Conservation (phyloP, 73 alveolate genomes). For the Paramecium sonneborni region DNA sequence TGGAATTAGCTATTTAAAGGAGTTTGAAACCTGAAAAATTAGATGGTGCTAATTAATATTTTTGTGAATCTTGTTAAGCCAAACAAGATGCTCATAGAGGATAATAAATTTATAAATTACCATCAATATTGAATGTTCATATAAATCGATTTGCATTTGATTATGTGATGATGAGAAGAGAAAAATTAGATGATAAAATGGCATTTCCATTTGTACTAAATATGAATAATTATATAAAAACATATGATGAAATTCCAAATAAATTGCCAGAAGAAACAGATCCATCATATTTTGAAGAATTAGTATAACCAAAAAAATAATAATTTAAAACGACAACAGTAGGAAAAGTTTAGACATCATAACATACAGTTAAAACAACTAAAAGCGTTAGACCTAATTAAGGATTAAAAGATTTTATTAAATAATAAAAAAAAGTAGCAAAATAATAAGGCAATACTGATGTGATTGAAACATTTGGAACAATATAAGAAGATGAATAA, state of each 20-base stretch:
- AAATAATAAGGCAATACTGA: background rate
- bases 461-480: background rate
- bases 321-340: background rate
- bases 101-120: constrained; percentile 76
- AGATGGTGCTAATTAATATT: constrained; percentile 87
- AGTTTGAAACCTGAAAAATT: constrained; percentile 92
- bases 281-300: background rate
- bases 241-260: constrained; percentile 69
- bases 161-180: constrained; percentile 77
- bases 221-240: constrained; percentile 79
- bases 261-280: constrained; percentile 70
- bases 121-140: constrained; percentile 82
- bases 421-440: background rate
- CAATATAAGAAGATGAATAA: background rate
- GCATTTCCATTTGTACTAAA: constrained; percentile 80
- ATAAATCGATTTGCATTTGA: constrained; percentile 91
- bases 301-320: background rate
- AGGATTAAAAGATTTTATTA: background rate
- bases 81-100: constrained; percentile 94
- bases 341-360: background rate
- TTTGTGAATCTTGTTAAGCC: constrained; percentile 88
- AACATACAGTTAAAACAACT: background rate
- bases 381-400: background rate
- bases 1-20: constrained; percentile 92
- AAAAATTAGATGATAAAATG: constrained; percentile 84